Percentiles rank a stretch among this genome's conserved stretches.
phyloP scores from a whole-genome alignment of 306 rosid species.

The Quercus agrifolia region DNA sequence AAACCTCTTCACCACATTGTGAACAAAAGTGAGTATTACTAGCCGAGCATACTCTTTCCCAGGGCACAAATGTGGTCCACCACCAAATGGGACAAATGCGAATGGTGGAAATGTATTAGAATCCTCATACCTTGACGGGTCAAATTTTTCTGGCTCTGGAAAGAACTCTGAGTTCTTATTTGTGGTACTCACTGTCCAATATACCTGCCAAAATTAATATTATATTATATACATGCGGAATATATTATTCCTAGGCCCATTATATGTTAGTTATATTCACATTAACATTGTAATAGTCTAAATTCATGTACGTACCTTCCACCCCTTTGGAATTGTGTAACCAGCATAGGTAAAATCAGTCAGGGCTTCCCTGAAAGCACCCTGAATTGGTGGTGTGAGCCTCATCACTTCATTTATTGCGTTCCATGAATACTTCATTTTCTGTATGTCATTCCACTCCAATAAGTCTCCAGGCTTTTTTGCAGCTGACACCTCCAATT shows the following conservation, averaged over 20 bases:
- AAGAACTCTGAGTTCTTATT: constrained; percentile 28
- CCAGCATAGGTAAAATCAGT: constrained; percentile 31
- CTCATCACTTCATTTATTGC: constrained; percentile 40
- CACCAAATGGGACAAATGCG: constrained; percentile 39
- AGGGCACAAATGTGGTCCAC: constrained; percentile 39
- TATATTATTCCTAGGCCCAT: background rate
- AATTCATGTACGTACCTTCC: constrained; percentile 28
- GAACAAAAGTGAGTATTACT: constrained; percentile 33
- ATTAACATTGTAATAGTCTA: background rate
- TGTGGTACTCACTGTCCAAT: constrained; percentile 42
- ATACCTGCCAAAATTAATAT: constrained; percentile 8
- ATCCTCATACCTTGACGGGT: constrained; percentile 24
- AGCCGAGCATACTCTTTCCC: constrained; percentile 41
- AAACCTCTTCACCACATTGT: constrained; percentile 33
- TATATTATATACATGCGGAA: too few relatives aligned
- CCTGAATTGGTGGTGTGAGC: constrained; percentile 39
- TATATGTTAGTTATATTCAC: background rate
- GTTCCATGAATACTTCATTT: constrained; percentile 43
- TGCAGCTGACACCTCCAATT: constrained; percentile 22
- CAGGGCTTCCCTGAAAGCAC: constrained; percentile 37
- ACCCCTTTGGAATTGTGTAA: constrained; percentile 39
- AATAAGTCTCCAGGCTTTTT: constrained; percentile 23
- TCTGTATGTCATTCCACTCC: constrained; percentile 32
- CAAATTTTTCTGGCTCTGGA: constrained; percentile 32
- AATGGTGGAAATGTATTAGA: constrained; percentile 17